Evolutionary conservation across 495 filamentous ascomycete genomes (phyloP).

Genomic region (Emericellopsis terricola): DNA sequence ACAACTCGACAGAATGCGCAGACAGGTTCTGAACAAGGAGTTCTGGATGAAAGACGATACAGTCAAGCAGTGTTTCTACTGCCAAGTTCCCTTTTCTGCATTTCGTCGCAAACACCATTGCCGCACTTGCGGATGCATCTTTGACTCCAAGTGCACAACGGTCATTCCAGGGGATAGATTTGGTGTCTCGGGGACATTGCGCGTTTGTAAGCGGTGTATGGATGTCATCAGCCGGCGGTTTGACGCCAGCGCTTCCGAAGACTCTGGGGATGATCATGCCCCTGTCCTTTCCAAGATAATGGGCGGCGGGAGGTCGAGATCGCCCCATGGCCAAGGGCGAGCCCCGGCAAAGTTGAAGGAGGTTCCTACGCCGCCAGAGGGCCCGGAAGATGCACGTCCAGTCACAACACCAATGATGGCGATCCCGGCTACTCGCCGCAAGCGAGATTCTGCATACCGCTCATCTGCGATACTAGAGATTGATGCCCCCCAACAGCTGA

Average conservation of each 20-base stretch:
- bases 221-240: slow-evolving; percentile 78
- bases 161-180: slow-evolving; percentile 72
- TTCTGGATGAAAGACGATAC: slow-evolving; percentile 99
- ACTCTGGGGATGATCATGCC: slow-evolving; percentile 50
- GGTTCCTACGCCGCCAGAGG: slow-evolving; percentile 19
- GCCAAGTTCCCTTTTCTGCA: slow-evolving; percentile 74
- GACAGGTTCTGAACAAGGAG: slow-evolving; percentile 74
- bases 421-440: slow-evolving; percentile 70
- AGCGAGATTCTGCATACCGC: slow-evolving; percentile 63
- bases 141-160: slow-evolving; percentile 90
- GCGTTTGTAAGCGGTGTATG: slow-evolving; percentile 92
- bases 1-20: slow-evolving; percentile 50
- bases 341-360: slow-evolving; percentile 13
- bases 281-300: slow-evolving; percentile 29
- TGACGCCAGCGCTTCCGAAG: slow-evolving; percentile 71
- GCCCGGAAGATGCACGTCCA: slow-evolving; percentile 21
- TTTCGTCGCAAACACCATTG: slow-evolving; percentile 96
- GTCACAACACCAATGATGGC: slow-evolving; percentile 55
- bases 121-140: slow-evolving; percentile 86
- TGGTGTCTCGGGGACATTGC: slow-evolving; percentile 67
- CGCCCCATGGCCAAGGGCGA: slow-evolving; percentile 7
- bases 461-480: slow-evolving; percentile 78
- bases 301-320: slow-evolving; percentile 28
- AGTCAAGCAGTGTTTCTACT: slow-evolving; percentile 92
- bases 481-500: slow-evolving; percentile 47